Percentiles rank a stretch among this genome's conserved stretches.
Conservation (phyloP, 805 yeast genomes). For the Cyberlindnera xylosilytica region DNA sequence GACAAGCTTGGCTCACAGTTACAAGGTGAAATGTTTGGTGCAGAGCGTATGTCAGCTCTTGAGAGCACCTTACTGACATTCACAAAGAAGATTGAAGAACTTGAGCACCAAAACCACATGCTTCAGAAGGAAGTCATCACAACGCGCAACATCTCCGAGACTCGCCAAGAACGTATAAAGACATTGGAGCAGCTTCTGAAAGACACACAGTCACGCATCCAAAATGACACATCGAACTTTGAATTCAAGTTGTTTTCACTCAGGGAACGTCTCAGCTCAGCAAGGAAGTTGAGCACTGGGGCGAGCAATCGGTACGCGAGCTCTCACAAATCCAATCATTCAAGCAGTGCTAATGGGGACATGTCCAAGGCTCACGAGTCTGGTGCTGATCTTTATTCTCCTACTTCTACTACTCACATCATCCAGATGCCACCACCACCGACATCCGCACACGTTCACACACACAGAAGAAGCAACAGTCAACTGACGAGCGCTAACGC, state of each 20-base stretch:
- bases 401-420: not conserved
- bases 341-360: not conserved
- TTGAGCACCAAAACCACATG: conserved; percentile 57
- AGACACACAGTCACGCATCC: conserved; percentile 33
- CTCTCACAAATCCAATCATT: conserved; percentile 1
- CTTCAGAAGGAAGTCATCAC: conserved; percentile 54
- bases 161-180: conserved; percentile 54
- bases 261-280: conserved; percentile 16
- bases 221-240: conserved; percentile 4
- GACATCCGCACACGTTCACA: not conserved
- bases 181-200: conserved; percentile 47
- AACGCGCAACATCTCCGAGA: conserved; percentile 52
- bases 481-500: not conserved
- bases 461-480: conserved; percentile 1
- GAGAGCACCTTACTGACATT: conserved; percentile 59
- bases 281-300: conserved; percentile 30
- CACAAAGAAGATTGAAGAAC: conserved; percentile 55
- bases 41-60: conserved; percentile 47
- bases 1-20: conserved; percentile 37
- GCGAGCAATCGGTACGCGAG: conserved; percentile 9
- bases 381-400: not conserved
- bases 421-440: not conserved
- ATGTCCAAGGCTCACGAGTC: conserved; percentile 11
- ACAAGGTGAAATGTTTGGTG: conserved; percentile 27
- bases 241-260: conserved; percentile 18